Base-by-base conservation (phyloP, 139 green algal genomes). In the Micromonas pusilla region DNA sequence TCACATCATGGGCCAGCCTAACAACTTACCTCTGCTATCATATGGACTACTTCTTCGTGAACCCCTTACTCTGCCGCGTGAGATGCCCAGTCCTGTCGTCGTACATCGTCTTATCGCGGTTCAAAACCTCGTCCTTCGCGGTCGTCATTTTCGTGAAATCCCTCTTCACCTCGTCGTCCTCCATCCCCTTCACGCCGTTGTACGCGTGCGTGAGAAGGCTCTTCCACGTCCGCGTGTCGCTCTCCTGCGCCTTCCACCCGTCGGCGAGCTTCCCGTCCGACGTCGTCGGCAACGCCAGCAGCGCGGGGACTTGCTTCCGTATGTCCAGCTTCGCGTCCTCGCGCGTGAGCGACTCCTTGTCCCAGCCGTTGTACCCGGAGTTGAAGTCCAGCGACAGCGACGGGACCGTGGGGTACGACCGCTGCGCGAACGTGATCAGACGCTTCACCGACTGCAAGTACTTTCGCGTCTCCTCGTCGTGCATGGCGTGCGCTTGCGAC, bases 401-500 rank as follows among this genome's bases (percentile, higher is more conserved):
- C 37, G 68, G 68, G 37, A 30, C 53, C 21, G 68, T 75, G 1
- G 68, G 68, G 6, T 75, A 75, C 25, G 68, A 34, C 34, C 68
- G 68, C 31, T 75, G 68, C n/a, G 37, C 38, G 68, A 64, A 91
- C 26, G 90, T 94, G 68, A 96, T 91, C 26, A 97, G 79, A 16
- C 93, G 86, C 83, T 97, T 97, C 16, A 97, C 79, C n/a, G 82
- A 89, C 83, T 94, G 84, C 73, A 96, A 85, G 53, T 91, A 96
- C 86, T 99, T 99, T 70, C 95, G 88, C 1, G 95, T 75, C 38
- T 75, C 68, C 62, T 99, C 95, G 64, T 99, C 95, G 82, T 98
- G 97, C 95, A 99, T 99, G 82, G 98, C 94, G 88, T 99, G 95
- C 25, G 95, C 95, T 72, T 93, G 80, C 31, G 86, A 85, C 73